Percentiles rank a stretch among this genome's conserved stretches.
Evolutionary conservation across 441 rosid genomes (phyloP).

Genomic region (Jatropha multifida): DNA sequence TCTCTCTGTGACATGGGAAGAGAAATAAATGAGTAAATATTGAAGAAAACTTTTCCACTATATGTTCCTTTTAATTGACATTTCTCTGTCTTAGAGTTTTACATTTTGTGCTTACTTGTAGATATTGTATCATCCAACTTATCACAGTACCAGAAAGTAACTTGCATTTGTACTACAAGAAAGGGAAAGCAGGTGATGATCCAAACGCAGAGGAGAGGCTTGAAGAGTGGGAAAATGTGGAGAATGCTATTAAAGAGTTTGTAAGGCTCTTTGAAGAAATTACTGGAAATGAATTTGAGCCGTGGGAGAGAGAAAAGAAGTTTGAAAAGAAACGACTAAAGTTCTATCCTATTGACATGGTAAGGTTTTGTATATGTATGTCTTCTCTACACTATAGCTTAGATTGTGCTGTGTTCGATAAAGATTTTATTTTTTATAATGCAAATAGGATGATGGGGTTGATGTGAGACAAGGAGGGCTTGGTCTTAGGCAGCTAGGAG

Average conservation of each 20-base stretch:
- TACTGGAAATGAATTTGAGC: constrained; percentile 75
- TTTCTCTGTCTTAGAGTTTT: neutral
- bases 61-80: neutral
- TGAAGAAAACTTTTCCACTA: neutral
- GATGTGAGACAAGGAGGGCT: constrained; percentile 78
- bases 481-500: constrained; percentile 62
- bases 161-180: constrained; percentile 67
- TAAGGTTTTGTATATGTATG: constrained; percentile 14
- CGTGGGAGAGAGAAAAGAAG: constrained; percentile 81
- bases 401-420: neutral
- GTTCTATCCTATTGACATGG: constrained; percentile 76
- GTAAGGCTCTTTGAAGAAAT: constrained; percentile 60
- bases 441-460: constrained; percentile 58
- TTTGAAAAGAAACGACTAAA: constrained; percentile 63
- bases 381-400: neutral
- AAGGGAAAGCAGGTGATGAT: constrained; percentile 65
- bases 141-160: constrained; percentile 52
- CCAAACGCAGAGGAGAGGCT: constrained; percentile 63
- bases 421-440: neutral
- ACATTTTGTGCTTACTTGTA: constrained; percentile 22
- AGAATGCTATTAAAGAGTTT: constrained; percentile 64
- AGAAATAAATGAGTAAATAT: constrained; percentile 54
- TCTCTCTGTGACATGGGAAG: constrained; percentile 65
- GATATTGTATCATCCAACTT: constrained; percentile 73
- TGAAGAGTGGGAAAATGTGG: constrained; percentile 63